phyloP scores from a whole-genome alignment of 106 monocot species.

The Alisma plantagoaquatica region DNA sequence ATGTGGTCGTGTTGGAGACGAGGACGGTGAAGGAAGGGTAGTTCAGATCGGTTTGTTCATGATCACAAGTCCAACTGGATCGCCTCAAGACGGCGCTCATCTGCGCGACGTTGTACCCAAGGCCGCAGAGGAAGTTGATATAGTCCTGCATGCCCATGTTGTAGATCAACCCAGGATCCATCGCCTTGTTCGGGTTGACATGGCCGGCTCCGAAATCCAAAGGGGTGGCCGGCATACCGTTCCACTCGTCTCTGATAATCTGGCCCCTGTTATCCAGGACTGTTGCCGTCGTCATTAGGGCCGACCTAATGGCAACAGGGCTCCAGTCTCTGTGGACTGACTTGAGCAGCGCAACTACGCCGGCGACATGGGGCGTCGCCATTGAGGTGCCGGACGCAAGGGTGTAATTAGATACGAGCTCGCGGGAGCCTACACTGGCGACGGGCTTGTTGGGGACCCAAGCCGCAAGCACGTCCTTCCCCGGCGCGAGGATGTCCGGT shows the following conservation, averaged over 20 bases:
- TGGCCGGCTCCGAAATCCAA: neutral
- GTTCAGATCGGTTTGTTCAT: neutral
- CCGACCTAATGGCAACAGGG: neutral
- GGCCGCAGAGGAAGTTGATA: constrained; percentile 1
- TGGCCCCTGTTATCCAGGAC: neutral
- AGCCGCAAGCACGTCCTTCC: neutral
- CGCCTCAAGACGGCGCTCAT: neutral
- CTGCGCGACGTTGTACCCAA: neutral
- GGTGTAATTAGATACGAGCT: neutral
- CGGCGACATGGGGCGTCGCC: neutral
- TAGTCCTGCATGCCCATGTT: neutral
- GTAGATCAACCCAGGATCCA: too few species aligned
- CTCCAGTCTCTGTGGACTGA: neutral
- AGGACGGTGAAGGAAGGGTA: neutral
- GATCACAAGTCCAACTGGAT: neutral
- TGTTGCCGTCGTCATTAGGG: neutral
- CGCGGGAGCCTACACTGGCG: neutral
- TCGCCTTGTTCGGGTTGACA: constrained; percentile 1
- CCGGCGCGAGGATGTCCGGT: constrained; percentile 4
- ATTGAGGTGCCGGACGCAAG: neutral
- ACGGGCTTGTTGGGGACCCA: neutral
- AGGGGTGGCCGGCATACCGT: neutral
- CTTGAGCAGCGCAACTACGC: constrained; percentile 2
- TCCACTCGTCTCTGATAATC: neutral
- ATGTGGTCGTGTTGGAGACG: neutral